These are phyloP conservation scores for Megacollybia marginata DNA, from an alignment of 768 basidiomycete genomes.

Conservation along the genomic window DNA sequence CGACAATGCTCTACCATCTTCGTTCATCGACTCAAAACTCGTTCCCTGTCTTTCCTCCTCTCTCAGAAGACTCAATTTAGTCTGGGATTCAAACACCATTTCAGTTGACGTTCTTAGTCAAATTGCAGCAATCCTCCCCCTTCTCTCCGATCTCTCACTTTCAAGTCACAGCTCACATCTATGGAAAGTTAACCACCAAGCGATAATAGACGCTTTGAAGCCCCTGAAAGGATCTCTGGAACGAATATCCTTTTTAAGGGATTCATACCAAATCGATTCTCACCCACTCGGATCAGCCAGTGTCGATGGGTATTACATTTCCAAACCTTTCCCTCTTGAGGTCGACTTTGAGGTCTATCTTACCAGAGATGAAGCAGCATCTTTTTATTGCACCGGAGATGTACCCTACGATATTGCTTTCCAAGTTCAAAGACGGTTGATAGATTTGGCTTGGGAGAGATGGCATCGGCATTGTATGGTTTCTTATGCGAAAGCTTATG, in stretches of 20 bases:
- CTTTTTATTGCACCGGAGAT: background rate
- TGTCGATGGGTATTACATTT: conserved; percentile 18
- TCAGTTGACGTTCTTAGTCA: too few relatives aligned
- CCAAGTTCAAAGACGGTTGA: conserved; percentile 1
- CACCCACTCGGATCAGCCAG: conserved; percentile 15
- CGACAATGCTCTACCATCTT: conserved; percentile 4
- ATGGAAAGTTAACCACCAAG: too few relatives aligned
- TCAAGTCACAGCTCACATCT: too few relatives aligned
- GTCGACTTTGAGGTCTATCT: conserved; percentile 1
- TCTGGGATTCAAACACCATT: too few relatives aligned
- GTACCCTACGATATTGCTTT: background rate
- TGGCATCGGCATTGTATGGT: conserved; percentile 21
- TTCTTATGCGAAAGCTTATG: conserved; percentile 9
- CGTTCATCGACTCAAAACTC: conserved; percentile 11
- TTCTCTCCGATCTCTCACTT: too few relatives aligned
- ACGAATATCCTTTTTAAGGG: conserved; percentile 20
- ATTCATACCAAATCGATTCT: conserved; percentile 17
- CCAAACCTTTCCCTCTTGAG: conserved; percentile 12
- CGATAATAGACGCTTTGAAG: too few relatives aligned
- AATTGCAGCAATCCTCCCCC: too few relatives aligned
- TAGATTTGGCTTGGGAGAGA: conserved; percentile 20
- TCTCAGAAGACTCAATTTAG: too few relatives aligned
- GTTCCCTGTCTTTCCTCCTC: too few relatives aligned
- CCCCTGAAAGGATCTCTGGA: too few relatives aligned
- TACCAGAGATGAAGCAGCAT: background rate